phyloP scores from a whole-genome alignment of 108 stramenopile genomes.

The Parmales sp. region DNA sequence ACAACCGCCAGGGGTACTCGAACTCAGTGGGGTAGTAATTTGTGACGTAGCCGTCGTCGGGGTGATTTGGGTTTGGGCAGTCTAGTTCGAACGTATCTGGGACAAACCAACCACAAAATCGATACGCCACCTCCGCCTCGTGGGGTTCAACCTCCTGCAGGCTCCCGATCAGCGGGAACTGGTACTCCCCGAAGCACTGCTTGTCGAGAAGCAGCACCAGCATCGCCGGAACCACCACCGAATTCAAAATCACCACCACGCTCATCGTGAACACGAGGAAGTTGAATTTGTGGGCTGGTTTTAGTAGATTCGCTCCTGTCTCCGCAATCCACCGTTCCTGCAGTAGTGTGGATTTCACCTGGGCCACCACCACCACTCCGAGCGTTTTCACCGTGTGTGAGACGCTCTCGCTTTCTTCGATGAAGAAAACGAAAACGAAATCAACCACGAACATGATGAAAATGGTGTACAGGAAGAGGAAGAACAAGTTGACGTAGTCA shows the following conservation, averaged over 20 bases:
- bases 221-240: not conserved
- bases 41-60: not conserved
- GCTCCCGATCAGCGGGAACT: too few relatives aligned
- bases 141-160: not conserved
- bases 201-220: not conserved
- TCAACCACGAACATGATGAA: not conserved
- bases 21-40: not conserved
- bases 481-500: not conserved
- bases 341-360: not conserved
- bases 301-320: not conserved
- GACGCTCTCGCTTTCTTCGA: not conserved
- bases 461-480: conserved; percentile 2
- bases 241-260: not conserved
- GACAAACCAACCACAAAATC: not conserved
- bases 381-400: not conserved
- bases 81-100: not conserved
- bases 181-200: not conserved
- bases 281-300: not conserved
- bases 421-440: not conserved
- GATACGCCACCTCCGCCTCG: not conserved
- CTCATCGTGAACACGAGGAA: conserved; percentile 3
- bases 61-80: not conserved
- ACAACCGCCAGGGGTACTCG: not conserved
- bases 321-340: not conserved
- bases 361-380: not conserved